phyloP scores from a whole-genome alignment of 306 rosid genomes.

The Pyrus bretschneideri region DNA sequence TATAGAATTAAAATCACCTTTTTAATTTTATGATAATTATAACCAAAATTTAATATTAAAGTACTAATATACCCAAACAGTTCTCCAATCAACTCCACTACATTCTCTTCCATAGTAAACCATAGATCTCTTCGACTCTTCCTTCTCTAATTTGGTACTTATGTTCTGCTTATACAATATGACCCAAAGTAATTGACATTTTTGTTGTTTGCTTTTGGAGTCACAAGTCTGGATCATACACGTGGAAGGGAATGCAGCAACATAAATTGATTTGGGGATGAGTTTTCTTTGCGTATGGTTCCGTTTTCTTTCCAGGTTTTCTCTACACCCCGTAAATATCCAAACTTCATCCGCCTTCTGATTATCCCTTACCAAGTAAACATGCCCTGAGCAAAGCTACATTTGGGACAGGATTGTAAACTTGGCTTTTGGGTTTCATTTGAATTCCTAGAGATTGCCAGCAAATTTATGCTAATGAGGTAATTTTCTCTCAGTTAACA shows the following conservation, averaged over 20 bases:
- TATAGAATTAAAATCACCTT: no score
- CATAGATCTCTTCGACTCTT: no score
- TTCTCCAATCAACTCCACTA: no score
- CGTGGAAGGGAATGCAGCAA: not conserved
- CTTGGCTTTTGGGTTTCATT: not conserved
- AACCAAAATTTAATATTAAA: no score
- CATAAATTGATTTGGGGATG: conserved; percentile 39
- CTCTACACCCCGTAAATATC: conserved; percentile 44
- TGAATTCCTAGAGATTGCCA: not conserved
- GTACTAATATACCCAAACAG: no score
- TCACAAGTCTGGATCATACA: not conserved
- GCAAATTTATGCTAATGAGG: not conserved
- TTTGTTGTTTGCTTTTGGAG: not conserved
- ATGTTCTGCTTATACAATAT: not conserved
- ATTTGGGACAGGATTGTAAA: not conserved
- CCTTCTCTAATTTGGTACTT: no score
- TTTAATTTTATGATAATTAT: no score
- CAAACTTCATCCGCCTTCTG: conserved; percentile 61
- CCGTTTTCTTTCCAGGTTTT: conserved; percentile 43
- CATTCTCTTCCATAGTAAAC: no score
- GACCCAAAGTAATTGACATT: not conserved
- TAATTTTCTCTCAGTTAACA: not conserved
- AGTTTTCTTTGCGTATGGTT: conserved; percentile 36
- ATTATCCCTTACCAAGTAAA: not conserved
- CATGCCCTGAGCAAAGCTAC: not conserved